These are phyloP conservation scores for Diaporthe eres DNA, from an alignment of 2,329 filamentous ascomycete species.

Conservation along the genomic window DNA sequence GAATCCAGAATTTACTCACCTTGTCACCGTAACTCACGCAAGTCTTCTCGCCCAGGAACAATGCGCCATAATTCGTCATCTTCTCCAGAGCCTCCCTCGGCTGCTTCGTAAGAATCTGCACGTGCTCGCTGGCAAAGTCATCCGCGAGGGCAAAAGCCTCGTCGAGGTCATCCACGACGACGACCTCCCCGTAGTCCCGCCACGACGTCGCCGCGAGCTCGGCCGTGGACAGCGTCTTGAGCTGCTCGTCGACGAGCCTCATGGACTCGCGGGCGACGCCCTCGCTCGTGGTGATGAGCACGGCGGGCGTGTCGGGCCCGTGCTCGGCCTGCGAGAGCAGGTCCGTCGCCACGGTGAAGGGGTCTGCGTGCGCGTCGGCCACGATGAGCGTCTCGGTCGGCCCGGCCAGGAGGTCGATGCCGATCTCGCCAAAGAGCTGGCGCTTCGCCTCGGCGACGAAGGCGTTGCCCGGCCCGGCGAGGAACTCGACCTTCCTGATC, in stretches of 20 bases:
- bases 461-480: conserved; percentile 67
- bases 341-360: conserved; percentile 60
- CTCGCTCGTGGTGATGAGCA: conserved; percentile 63
- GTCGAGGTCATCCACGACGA: conserved; percentile 57
- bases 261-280: conserved; percentile 56
- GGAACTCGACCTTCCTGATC: conserved; percentile 63
- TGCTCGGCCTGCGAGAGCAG: conserved; percentile 65
- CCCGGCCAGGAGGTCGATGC: conserved; percentile 68
- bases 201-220: conserved; percentile 60
- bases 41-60: conserved; percentile 66
- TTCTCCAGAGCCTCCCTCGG: conserved; percentile 64
- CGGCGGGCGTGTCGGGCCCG: conserved; percentile 65
- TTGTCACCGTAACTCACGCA: conserved; percentile 69
- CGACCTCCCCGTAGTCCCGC: conserved; percentile 61
- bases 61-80: conserved; percentile 64
- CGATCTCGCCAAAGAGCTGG: conserved; percentile 66
- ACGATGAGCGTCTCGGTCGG: conserved; percentile 67
- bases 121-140: conserved; percentile 64
- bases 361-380: conserved; percentile 62
- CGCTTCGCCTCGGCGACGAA: conserved; percentile 69
- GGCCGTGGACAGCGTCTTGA: conserved; percentile 59
- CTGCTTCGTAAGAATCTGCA: conserved; percentile 60
- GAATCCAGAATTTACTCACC: conserved; percentile 47
- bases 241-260: conserved; percentile 52
- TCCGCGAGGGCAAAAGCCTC: conserved; percentile 60